Evolutionary conservation across 106 monocot species (phyloP).

Genomic region (Acorus gramineus): DNA sequence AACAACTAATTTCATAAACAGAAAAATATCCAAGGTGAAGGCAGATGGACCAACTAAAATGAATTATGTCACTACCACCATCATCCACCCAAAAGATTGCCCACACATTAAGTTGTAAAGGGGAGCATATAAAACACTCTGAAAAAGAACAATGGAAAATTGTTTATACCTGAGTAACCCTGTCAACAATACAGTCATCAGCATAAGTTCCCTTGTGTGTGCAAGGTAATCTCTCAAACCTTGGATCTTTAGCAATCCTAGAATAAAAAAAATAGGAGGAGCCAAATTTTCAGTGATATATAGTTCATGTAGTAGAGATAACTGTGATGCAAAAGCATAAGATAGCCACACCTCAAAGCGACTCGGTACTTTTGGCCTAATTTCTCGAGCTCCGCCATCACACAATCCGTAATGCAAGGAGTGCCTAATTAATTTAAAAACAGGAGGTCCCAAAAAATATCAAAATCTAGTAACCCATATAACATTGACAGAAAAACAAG

Average conservation of each 20-base stretch:
- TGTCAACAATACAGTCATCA: conserved; percentile 97
- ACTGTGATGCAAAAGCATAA: background rate
- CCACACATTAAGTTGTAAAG: too few relatives aligned
- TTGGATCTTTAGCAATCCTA: conserved; percentile 96
- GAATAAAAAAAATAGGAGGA: background rate
- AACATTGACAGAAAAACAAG: conserved; percentile 4
- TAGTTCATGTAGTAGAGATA: background rate
- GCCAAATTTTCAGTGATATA: background rate
- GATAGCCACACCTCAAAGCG: conserved; percentile 57
- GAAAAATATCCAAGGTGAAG: too few relatives aligned
- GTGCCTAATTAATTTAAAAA: conserved; percentile 40
- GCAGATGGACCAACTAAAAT: too few relatives aligned
- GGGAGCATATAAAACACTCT: background rate
- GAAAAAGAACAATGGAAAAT: too few relatives aligned
- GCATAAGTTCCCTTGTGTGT: conserved; percentile 98
- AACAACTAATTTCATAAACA: too few relatives aligned
- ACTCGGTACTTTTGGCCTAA: conserved; percentile 97
- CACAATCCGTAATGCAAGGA: conserved; percentile 97
- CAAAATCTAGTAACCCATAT: background rate
- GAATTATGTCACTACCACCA: too few relatives aligned
- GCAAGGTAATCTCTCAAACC: conserved; percentile 92
- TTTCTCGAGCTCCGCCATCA: conserved; percentile 99
- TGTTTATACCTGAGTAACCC: conserved; percentile 72
- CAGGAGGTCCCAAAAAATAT: background rate
- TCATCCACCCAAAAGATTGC: too few relatives aligned